phyloP scores from a whole-genome alignment of 495 filamentous ascomycete species.

The Acidiella bohemica region DNA sequence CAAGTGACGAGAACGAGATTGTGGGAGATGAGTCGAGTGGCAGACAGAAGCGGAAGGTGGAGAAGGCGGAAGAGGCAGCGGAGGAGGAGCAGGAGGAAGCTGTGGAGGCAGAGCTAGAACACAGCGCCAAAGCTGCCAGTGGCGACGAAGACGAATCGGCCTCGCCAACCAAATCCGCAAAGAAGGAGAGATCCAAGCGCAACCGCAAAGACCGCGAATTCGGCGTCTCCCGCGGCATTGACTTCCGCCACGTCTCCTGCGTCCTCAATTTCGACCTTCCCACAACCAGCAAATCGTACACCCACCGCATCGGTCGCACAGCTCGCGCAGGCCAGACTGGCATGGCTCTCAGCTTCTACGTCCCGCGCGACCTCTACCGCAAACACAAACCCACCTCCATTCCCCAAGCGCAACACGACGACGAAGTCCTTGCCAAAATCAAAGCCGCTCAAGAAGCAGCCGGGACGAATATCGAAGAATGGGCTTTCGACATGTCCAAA shows the following conservation, averaged over 20 bases:
- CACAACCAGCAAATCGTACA: conserved; percentile 76
- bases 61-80: conserved; percentile 11
- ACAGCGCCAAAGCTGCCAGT: conserved; percentile 9
- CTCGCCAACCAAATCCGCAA: background rate
- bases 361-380: conserved; percentile 64
- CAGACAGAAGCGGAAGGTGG: conserved; percentile 27
- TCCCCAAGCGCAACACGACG: conserved; percentile 61
- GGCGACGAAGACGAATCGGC: background rate
- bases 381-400: conserved; percentile 82
- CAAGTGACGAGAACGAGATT: conserved; percentile 82
- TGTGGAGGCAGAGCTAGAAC: conserved; percentile 4
- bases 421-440: conserved; percentile 49
- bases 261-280: conserved; percentile 97
- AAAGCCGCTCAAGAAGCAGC: conserved; percentile 49
- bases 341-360: conserved; percentile 87
- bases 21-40: conserved; percentile 44
- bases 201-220: conserved; percentile 65
- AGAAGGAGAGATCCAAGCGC: conserved; percentile 29
- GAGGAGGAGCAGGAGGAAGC: conserved; percentile 21
- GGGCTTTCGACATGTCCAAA: conserved; percentile 86
- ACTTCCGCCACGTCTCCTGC: conserved; percentile 88
- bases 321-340: conserved; percentile 79
- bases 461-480: conserved; percentile 69
- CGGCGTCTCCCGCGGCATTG: conserved; percentile 82
- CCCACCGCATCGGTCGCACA: conserved; percentile 87